phyloP scores from a whole-genome alignment of 2,329 filamentous ascomycete genomes.

The Penicillium digitatum region DNA sequence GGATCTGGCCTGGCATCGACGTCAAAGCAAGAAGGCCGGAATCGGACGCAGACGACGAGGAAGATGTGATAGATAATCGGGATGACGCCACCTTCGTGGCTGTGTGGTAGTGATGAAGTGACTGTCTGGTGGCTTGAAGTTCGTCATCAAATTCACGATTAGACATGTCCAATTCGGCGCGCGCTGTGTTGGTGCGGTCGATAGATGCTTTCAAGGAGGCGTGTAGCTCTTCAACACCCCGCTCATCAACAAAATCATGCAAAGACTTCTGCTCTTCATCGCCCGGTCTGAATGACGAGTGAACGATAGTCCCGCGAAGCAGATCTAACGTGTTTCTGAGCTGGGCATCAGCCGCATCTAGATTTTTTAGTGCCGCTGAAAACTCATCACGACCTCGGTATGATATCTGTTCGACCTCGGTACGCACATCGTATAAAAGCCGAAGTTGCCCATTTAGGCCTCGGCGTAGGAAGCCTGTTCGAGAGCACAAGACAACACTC shows the following conservation, averaged over 20 bases:
- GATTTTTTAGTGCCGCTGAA: slow-evolving; percentile 49
- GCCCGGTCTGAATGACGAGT: slow-evolving; percentile 52
- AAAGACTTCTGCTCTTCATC: slow-evolving; percentile 52
- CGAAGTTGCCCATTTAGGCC: slow-evolving; percentile 54
- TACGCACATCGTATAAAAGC: slow-evolving; percentile 42
- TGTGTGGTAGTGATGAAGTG: slow-evolving; percentile 45
- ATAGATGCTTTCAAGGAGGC: slow-evolving; percentile 56
- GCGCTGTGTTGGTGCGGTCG: slow-evolving; percentile 58
- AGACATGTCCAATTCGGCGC: slow-evolving; percentile 53
- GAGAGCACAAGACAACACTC: slow-evolving; percentile 66
- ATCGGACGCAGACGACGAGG: slow-evolving; percentile 34
- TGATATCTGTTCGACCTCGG: slow-evolving; percentile 44
- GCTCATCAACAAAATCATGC: slow-evolving; percentile 64
- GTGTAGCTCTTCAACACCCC: slow-evolving; percentile 57
- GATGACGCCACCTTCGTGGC: slow-evolving; percentile 40
- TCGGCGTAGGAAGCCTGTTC: slow-evolving; percentile 63
- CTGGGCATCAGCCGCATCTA: slow-evolving; percentile 57
- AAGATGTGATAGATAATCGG: slow-evolving; percentile 32
- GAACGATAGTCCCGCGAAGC: slow-evolving; percentile 57
- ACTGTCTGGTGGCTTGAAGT: slow-evolving; percentile 61
- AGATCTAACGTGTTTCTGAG: slow-evolving; percentile 54
- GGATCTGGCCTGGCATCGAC: slow-evolving; percentile 53
- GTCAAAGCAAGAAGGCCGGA: slow-evolving; percentile 37
- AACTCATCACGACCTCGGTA: slow-evolving; percentile 44
- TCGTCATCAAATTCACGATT: slow-evolving; percentile 69